A percentile compares a stretch with the other conserved stretches of the same genome.
Conservation (phyloP, 2,329 filamentous ascomycete species). For the Neonectria magnoliae region DNA sequence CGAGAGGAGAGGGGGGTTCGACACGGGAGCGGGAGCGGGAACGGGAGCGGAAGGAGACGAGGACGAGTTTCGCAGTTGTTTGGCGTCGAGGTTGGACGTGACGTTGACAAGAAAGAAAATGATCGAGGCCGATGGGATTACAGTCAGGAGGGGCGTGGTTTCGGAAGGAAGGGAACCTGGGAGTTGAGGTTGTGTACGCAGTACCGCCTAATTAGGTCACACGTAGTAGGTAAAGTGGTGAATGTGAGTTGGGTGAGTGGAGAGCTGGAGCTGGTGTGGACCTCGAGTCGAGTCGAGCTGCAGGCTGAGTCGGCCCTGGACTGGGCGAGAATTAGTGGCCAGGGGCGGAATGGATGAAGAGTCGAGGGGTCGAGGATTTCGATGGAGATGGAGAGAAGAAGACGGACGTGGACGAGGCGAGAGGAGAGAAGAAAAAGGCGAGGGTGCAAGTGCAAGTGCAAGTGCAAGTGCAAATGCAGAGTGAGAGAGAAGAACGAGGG, state of each 20-base stretch:
- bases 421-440: background rate
- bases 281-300: constrained; percentile 28
- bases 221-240: constrained; percentile 35
- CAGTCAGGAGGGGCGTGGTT: background rate
- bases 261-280: constrained; percentile 46
- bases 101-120: constrained; percentile 8
- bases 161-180: constrained; percentile 23
- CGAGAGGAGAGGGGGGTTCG: constrained; percentile 2
- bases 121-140: constrained; percentile 21
- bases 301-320: constrained; percentile 17
- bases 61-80: background rate
- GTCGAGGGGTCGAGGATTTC: background rate
- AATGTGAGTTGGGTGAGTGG: constrained; percentile 38
- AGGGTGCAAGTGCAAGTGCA: background rate
- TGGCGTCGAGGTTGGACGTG: background rate
- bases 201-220: constrained; percentile 23
- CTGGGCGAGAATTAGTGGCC: constrained; percentile 11
- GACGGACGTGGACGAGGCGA: background rate
- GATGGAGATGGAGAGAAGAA: constrained; percentile 14
- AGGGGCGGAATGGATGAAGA: constrained; percentile 5
- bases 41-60: background rate
- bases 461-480: background rate
- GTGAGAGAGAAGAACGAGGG: background rate
- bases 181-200: constrained; percentile 27
- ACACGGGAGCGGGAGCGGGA: background rate